phyloP scores from a whole-genome alignment of 768 basidiomycete genomes.

The Xerocomellus amylosporus region DNA sequence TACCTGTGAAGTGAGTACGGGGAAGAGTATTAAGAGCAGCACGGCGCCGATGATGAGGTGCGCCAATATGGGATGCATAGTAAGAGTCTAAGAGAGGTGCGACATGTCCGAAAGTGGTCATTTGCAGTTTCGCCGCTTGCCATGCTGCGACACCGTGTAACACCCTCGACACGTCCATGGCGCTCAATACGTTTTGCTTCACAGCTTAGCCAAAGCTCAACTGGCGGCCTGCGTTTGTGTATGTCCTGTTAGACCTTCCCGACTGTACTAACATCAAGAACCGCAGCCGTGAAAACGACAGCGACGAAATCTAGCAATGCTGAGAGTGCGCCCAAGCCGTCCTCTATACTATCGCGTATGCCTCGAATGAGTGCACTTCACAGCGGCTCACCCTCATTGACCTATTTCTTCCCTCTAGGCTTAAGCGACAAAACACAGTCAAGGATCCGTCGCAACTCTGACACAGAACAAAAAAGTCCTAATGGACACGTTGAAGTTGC shows the following conservation, averaged over 20 bases:
- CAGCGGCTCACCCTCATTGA: neutral
- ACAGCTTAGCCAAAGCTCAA: neutral
- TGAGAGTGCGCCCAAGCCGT: neutral
- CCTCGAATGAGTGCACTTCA: neutral
- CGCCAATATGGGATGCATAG: slow-evolving; percentile 51
- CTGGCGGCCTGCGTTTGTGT: neutral
- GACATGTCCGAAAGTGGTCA: slow-evolving; percentile 6
- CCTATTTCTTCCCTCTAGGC: slow-evolving; percentile 11
- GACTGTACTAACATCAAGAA: slow-evolving; percentile 2
- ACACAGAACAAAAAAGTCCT: slow-evolving; percentile 1
- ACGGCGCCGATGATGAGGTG: slow-evolving; percentile 66
- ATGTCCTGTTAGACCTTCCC: neutral
- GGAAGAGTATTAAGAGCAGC: slow-evolving; percentile 75
- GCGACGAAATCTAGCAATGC: neutral
- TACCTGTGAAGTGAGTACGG: slow-evolving; percentile 84
- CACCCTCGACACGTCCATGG: slow-evolving; percentile 2
- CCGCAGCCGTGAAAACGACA: slow-evolving; percentile 1
- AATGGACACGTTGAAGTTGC: neutral
- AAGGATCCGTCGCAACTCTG: slow-evolving; percentile 1
- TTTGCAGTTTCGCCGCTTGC: neutral
- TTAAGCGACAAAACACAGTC: slow-evolving; percentile 11
- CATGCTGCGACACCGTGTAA: slow-evolving; percentile 20
- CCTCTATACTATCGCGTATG: slow-evolving; percentile 24
- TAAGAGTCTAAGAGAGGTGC: slow-evolving; percentile 11
- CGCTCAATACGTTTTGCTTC: slow-evolving; percentile 10